Percentiles rank a stretch among this genome's conserved stretches.
Evolutionary conservation across 495 filamentous ascomycete species (phyloP).

Genomic region (Halenospora varia): DNA sequence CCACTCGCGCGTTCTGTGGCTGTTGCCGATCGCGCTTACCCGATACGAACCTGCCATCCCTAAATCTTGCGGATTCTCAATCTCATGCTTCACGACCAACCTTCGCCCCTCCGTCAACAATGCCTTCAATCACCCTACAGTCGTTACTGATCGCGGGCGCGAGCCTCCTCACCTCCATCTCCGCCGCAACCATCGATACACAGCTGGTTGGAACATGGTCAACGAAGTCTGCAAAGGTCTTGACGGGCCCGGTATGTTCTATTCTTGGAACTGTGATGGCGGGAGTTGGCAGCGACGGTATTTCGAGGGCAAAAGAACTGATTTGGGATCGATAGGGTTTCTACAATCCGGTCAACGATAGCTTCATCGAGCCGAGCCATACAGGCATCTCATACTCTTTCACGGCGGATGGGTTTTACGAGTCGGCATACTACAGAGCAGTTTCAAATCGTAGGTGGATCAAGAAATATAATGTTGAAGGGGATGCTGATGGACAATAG

Average conservation of each 20-base stretch:
- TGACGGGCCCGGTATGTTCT: slow-evolving; percentile 68
- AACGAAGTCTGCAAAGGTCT: slow-evolving; percentile 65
- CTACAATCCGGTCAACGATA: slow-evolving; percentile 67
- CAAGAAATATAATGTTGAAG: not conserved
- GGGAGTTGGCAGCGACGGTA: slow-evolving; percentile 7
- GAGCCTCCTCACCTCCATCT: slow-evolving; percentile 12
- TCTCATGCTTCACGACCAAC: not conserved
- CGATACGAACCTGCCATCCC: not conserved
- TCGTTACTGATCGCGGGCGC: slow-evolving; percentile 27
- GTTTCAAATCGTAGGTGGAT: slow-evolving; percentile 65
- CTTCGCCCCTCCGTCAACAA: slow-evolving; percentile 6
- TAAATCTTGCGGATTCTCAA: slow-evolving; percentile 9
- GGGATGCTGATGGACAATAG: slow-evolving; percentile 33
- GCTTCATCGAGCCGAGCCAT: slow-evolving; percentile 62
- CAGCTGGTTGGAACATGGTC: slow-evolving; percentile 72
- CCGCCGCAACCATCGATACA: slow-evolving; percentile 32
- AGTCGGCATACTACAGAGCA: slow-evolving; percentile 71
- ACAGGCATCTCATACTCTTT: slow-evolving; percentile 85
- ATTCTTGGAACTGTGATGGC: slow-evolving; percentile 14
- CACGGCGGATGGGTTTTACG: slow-evolving; percentile 65
- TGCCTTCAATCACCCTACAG: slow-evolving; percentile 23
- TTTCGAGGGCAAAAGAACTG: slow-evolving; percentile 4
- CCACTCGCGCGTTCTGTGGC: not conserved
- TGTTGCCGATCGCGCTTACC: not conserved
- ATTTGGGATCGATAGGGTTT: slow-evolving; percentile 50